Conservation (phyloP, 2,329 filamentous ascomycete species). For the Aplosporella prunicola region DNA sequence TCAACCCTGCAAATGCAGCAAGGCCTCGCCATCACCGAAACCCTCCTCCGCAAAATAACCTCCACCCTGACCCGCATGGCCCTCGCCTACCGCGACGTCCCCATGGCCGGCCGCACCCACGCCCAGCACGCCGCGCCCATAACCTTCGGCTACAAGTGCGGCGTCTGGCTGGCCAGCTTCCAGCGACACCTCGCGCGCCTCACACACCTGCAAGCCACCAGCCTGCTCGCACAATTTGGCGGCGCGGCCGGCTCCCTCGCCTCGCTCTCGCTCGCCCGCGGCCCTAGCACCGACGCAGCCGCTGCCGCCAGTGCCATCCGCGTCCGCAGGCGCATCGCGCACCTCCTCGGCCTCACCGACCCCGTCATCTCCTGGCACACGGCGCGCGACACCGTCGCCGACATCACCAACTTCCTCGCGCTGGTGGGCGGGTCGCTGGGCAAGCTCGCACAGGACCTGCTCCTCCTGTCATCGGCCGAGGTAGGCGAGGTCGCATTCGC, state of each 20-base stretch:
- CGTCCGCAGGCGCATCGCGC: constrained; percentile 42
- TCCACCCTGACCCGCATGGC: constrained; percentile 35
- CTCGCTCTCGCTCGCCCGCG: constrained; percentile 42
- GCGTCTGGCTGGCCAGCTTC: constrained; percentile 44
- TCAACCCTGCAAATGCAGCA: constrained; percentile 45
- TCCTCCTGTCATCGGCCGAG: constrained; percentile 50
- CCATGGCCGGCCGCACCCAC: constrained; percentile 50
- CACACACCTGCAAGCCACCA: constrained; percentile 36
- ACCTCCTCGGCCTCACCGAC: constrained; percentile 38
- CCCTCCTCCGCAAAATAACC: constrained; percentile 35
- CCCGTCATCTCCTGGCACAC: constrained; percentile 51
- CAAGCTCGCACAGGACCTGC: constrained; percentile 48
- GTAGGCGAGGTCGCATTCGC: constrained; percentile 44
- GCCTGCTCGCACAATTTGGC: constrained; percentile 47
- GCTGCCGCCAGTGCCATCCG: no score
- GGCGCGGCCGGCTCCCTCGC: constrained; percentile 48
- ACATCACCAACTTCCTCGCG: constrained; percentile 45
- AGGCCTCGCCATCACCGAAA: constrained; percentile 41
- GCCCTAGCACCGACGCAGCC: constrained; percentile 33
- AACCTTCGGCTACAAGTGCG: constrained; percentile 51
- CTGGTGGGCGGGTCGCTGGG: constrained; percentile 45
- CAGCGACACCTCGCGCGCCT: constrained; percentile 41
- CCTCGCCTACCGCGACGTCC: constrained; percentile 40
- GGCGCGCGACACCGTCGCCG: constrained; percentile 44
- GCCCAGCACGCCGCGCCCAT: constrained; percentile 49